Evolutionary conservation across 306 rosid genomes (phyloP).

Genomic region (Bauhinia variegata): DNA sequence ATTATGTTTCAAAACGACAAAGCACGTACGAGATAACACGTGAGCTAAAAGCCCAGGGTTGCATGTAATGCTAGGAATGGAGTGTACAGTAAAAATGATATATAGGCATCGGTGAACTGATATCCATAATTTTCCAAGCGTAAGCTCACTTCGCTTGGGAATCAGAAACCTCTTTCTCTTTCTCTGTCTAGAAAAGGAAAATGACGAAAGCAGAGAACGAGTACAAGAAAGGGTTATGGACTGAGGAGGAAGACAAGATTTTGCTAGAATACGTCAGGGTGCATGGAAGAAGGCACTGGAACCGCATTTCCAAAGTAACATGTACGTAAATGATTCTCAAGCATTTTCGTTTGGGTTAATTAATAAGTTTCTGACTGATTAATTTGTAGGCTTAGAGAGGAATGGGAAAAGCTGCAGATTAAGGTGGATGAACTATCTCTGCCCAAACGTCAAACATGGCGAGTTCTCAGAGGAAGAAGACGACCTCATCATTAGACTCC

Average conservation of each 20-base stretch:
- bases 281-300: constrained; percentile 43
- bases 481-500: constrained; percentile 42
- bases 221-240: constrained; percentile 47
- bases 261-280: constrained; percentile 37
- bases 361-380: not conserved
- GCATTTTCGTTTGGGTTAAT: too few relatives aligned
- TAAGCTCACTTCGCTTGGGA: not conserved
- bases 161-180: too few relatives aligned
- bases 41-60: too few relatives aligned
- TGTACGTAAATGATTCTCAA: too few relatives aligned
- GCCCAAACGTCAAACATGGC: constrained; percentile 39
- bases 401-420: constrained; percentile 43
- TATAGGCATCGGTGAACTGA: too few relatives aligned
- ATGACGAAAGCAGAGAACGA: constrained; percentile 22
- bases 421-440: constrained; percentile 47
- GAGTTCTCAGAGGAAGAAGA: constrained; percentile 43
- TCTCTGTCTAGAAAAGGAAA: not conserved
- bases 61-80: too few relatives aligned
- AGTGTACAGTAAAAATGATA: too few relatives aligned
- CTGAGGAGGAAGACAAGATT: constrained; percentile 46
- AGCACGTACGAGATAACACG: too few relatives aligned
- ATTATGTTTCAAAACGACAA: too few relatives aligned
- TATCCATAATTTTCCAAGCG: too few relatives aligned
- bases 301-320: constrained; percentile 41
- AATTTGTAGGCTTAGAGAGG: constrained; percentile 33